Conservation (phyloP, 805 yeast genomes). For the Starmerella sirachaensis region DNA sequence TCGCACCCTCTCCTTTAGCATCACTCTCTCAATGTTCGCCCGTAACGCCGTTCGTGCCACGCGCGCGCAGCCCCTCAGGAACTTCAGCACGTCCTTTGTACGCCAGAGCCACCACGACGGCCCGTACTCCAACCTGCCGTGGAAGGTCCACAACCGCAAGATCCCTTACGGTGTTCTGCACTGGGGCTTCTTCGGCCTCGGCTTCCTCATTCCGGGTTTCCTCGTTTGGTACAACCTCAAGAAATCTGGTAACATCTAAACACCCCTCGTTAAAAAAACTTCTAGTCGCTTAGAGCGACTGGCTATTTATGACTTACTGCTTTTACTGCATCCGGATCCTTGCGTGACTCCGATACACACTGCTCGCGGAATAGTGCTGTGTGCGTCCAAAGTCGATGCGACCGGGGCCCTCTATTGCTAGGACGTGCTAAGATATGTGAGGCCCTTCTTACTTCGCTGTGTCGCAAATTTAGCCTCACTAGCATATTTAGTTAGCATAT, state of each 20-base stretch:
- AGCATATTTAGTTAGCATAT: too few species aligned
- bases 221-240: constrained; percentile 70
- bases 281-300: too few species aligned
- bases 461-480: too few species aligned
- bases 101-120: constrained; percentile 51
- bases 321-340: neutral
- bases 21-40: constrained; percentile 11
- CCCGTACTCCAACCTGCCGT: constrained; percentile 84
- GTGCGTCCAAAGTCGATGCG: neutral
- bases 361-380: neutral
- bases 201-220: constrained; percentile 66
- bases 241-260: constrained; percentile 54
- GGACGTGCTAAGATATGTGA: too few species aligned
- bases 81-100: constrained; percentile 21
- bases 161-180: constrained; percentile 76
- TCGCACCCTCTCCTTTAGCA: neutral
- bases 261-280: neutral
- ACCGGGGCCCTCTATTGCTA: too few species aligned
- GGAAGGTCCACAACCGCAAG: constrained; percentile 86
- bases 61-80: constrained; percentile 17
- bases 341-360: neutral
- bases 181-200: constrained; percentile 60
- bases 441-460: too few species aligned
- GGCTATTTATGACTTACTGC: neutral
- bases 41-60: constrained; percentile 17